phyloP scores from a whole-genome alignment of 305 asterid species.

The Fraxinus dipetala region DNA sequence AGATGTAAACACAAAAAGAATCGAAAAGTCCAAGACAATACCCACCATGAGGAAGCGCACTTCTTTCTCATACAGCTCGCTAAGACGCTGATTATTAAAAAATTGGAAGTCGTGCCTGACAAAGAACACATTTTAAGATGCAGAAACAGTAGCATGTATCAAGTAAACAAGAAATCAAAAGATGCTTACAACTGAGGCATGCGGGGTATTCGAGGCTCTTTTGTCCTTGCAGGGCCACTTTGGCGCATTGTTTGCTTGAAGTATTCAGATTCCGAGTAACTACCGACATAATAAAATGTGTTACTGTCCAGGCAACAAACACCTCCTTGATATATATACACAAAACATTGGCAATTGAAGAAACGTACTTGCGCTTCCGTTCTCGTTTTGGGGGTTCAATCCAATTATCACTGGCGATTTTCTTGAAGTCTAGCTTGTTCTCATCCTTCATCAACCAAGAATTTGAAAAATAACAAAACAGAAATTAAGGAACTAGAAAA shows the following conservation, averaged over 20 bases:
- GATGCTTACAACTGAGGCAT: slow-evolving; percentile 92
- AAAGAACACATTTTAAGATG: slow-evolving; percentile 25
- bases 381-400: slow-evolving; percentile 91
- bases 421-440: slow-evolving; percentile 86
- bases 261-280: slow-evolving; percentile 98
- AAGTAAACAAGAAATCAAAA: slow-evolving; percentile 3
- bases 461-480: slow-evolving; percentile 15
- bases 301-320: neutral
- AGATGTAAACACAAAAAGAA: slow-evolving; percentile 13
- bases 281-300: slow-evolving; percentile 10
- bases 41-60: slow-evolving; percentile 95
- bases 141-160: slow-evolving; percentile 10
- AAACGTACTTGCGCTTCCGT: slow-evolving; percentile 91
- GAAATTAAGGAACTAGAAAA: slow-evolving; percentile 7
- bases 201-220: slow-evolving; percentile 98
- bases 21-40: slow-evolving; percentile 20
- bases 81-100: slow-evolving; percentile 92
- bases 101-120: slow-evolving; percentile 98
- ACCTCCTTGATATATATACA: neutral
- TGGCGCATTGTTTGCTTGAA: slow-evolving; percentile 99
- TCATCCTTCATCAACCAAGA: slow-evolving; percentile 62
- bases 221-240: slow-evolving; percentile 90
- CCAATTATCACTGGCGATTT: slow-evolving; percentile 92
- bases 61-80: slow-evolving; percentile 96
- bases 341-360: slow-evolving; percentile 19